A percentile compares a stretch with the other conserved stretches of the same genome.
phyloP scores from a whole-genome alignment of 2,329 filamentous ascomycete species.

The Colletotrichum navitas region DNA sequence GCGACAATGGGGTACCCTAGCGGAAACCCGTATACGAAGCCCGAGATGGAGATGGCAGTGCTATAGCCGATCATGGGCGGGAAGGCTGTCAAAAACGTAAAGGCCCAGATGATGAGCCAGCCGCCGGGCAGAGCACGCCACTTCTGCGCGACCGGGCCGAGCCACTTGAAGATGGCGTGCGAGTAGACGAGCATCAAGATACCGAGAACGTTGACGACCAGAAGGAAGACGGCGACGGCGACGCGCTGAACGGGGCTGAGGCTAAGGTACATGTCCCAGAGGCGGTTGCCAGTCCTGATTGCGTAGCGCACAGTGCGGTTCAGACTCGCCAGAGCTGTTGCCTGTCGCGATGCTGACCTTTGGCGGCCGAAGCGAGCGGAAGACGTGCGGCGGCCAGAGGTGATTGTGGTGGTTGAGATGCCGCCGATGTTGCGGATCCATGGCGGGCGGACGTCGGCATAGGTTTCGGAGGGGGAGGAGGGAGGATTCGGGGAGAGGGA shows the following conservation, averaged over 20 bases:
- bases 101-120: constrained; percentile 80
- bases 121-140: constrained; percentile 83
- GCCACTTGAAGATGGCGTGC: constrained; percentile 80
- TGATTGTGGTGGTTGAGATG: constrained; percentile 40
- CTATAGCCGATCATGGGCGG: constrained; percentile 91
- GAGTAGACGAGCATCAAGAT: constrained; percentile 83
- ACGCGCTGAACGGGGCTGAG: constrained; percentile 73
- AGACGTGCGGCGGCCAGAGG: constrained; percentile 55
- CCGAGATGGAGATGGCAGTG: constrained; percentile 70
- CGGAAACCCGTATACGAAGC: constrained; percentile 69
- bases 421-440: constrained; percentile 49
- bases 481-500: constrained; percentile 56
- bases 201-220: constrained; percentile 66
- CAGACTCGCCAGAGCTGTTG: constrained; percentile 47
- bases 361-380: constrained; percentile 53
- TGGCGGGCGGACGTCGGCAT: constrained; percentile 61
- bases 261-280: constrained; percentile 64
- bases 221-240: constrained; percentile 63
- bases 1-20: constrained; percentile 86
- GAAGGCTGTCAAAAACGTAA: constrained; percentile 83
- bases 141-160: constrained; percentile 78
- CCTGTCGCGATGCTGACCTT: constrained; percentile 12
- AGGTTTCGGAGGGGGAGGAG: constrained; percentile 48
- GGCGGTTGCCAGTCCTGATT: constrained; percentile 58
- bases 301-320: constrained; percentile 57